These are phyloP conservation scores for Paramecium tetraurelia DNA, from an alignment of 73 alveolate genomes.

Conservation along the genomic window DNA sequence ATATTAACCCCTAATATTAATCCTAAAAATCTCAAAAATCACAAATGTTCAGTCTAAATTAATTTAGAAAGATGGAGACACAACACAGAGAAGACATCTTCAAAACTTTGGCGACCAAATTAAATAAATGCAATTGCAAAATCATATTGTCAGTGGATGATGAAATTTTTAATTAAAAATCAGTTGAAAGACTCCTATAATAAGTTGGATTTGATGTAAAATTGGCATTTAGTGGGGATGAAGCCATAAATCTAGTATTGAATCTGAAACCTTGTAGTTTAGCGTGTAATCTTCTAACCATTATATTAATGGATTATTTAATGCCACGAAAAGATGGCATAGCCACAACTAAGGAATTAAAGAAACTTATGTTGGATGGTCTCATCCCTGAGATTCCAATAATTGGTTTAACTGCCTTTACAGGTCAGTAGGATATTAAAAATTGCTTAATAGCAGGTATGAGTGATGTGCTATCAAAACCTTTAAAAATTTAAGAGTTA, in stretches of 20 bases:
- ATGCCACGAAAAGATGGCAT: slow-evolving; percentile 26
- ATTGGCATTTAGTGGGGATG: slow-evolving; percentile 8
- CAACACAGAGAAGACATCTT: background rate
- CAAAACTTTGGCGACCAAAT: background rate
- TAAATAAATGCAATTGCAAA: slow-evolving; percentile 30
- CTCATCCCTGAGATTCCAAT: background rate
- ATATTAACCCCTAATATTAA: background rate
- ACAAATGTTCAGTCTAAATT: background rate
- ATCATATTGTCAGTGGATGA: background rate
- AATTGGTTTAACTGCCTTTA: slow-evolving; percentile 36
- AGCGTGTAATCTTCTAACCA: background rate
- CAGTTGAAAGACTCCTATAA: background rate
- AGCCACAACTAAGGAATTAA: background rate
- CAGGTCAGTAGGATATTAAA: background rate
- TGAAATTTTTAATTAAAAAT: slow-evolving; percentile 33
- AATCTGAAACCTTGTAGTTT: background rate
- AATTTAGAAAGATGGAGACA: background rate
- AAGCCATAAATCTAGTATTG: background rate
- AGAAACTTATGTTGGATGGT: background rate
- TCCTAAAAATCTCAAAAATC: background rate
- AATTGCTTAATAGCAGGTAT: slow-evolving; percentile 38
- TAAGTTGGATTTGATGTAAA: background rate
- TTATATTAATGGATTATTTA: slow-evolving; percentile 4
- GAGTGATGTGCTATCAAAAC: slow-evolving; percentile 45
- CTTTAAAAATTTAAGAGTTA: background rate